phyloP scores from a whole-genome alignment of 2,329 filamentous ascomycete species.

The Trichoderma sp. region DNA sequence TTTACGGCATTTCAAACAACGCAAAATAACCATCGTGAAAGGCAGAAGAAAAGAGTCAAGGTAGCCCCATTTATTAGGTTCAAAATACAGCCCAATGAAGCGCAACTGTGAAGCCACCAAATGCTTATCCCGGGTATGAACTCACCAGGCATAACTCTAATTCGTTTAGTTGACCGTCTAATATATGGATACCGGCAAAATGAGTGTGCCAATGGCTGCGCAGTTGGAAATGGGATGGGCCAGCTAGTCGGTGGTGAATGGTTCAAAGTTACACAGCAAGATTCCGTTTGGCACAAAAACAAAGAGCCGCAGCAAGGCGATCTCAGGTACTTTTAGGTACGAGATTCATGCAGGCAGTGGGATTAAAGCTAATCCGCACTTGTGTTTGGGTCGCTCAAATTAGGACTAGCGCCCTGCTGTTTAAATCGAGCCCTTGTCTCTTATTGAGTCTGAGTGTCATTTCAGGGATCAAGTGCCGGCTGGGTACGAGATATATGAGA shows the following conservation, averaged over 20 bases:
- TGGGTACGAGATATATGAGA: background rate
- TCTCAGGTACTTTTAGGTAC: background rate
- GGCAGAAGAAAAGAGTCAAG: background rate
- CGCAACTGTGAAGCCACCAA: background rate
- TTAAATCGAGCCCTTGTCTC: background rate
- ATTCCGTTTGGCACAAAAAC: background rate
- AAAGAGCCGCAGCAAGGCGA: background rate
- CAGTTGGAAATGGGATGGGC: background rate
- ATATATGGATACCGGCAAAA: background rate
- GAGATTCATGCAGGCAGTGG: background rate
- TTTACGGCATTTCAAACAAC: background rate
- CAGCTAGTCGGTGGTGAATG: background rate
- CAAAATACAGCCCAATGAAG: background rate
- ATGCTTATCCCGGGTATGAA: background rate
- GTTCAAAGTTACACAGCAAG: background rate
- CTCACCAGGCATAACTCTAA: slow-evolving; percentile 16
- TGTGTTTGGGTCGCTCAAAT: background rate
- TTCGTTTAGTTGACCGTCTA: background rate
- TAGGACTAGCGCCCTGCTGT: background rate
- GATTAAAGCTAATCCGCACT: background rate
- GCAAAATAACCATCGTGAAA: background rate
- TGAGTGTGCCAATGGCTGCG: background rate
- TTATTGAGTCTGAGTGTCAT: background rate
- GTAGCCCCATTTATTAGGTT: background rate
- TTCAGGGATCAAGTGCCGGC: background rate